A percentile compares a stretch with the other conserved stretches of the same genome.
phyloP scores from a whole-genome alignment of 2,329 filamentous ascomycete species.

The Diplodia scrobiculata region DNA sequence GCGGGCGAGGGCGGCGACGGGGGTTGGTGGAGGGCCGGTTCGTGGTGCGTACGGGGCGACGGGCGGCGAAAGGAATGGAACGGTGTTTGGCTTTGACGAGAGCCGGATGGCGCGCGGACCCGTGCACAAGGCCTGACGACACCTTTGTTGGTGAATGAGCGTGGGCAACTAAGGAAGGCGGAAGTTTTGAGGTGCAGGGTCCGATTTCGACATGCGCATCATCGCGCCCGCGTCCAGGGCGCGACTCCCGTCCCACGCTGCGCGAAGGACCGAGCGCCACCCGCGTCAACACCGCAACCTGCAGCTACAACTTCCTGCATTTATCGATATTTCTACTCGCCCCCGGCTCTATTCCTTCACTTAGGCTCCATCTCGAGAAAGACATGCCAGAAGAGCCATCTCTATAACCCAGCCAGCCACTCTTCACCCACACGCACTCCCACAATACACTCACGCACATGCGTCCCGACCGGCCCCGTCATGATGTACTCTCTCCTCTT shows the following conservation, averaged over 20 bases:
- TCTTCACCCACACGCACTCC: not conserved
- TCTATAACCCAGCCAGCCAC: not conserved
- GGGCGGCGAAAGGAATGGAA: conserved; percentile 12
- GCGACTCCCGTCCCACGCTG: not conserved
- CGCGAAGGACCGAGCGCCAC: conserved; percentile 21
- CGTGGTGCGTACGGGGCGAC: conserved; percentile 3
- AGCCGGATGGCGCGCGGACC: not conserved
- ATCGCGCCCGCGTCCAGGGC: conserved; percentile 13
- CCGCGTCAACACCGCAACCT: conserved; percentile 2
- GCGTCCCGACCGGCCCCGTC: not conserved
- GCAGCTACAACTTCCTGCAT: not conserved
- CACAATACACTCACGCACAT: not conserved
- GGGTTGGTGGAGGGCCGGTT: not conserved
- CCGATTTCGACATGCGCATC: conserved; percentile 23
- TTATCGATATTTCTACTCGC: not conserved
- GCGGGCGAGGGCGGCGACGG: not conserved
- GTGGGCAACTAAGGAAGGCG: not conserved
- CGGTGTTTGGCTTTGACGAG: not conserved
- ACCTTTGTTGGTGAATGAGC: not conserved
- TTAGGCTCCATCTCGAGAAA: not conserved
- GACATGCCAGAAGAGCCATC: not conserved
- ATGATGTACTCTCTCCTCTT: not conserved
- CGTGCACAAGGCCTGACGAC: not conserved
- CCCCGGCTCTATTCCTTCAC: not conserved
- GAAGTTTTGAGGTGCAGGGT: conserved; percentile 7